These are phyloP conservation scores for Boletus subparvulus DNA, from an alignment of 768 basidiomycete genomes.

Conservation along the genomic window DNA sequence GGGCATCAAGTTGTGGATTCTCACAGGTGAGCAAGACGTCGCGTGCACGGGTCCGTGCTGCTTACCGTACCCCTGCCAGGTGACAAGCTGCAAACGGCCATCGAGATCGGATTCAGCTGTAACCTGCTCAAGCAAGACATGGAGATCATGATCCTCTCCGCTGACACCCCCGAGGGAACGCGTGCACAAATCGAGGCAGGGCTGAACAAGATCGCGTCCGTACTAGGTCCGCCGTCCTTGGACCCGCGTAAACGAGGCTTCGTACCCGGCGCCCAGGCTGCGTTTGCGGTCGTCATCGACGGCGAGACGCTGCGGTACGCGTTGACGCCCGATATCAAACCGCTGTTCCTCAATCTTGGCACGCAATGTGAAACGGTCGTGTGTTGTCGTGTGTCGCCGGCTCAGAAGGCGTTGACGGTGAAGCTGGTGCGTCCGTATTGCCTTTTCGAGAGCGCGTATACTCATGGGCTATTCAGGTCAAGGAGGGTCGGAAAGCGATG, in stretches of 20 bases:
- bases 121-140: constrained; percentile 91
- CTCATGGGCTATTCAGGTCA: constrained; percentile 56
- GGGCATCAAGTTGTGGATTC: constrained; percentile 97
- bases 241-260: constrained; percentile 65
- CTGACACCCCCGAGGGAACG: constrained; percentile 71
- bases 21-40: constrained; percentile 63
- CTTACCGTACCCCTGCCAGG: constrained; percentile 42
- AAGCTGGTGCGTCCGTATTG: constrained; percentile 60
- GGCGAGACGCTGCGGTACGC: constrained; percentile 89
- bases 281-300: constrained; percentile 95
- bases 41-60: background rate
- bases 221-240: constrained; percentile 72
- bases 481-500: constrained; percentile 95
- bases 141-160: constrained; percentile 97
- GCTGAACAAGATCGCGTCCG: constrained; percentile 89
- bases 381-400: constrained; percentile 96
- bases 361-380: constrained; percentile 98
- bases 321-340: constrained; percentile 72
- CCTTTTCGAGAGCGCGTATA: background rate
- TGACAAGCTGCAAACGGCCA: constrained; percentile 97
- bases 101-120: constrained; percentile 95
- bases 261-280: constrained; percentile 58
- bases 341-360: constrained; percentile 85
- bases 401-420: constrained; percentile 97
- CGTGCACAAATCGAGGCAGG: constrained; percentile 88